Evolutionary conservation across 495 filamentous ascomycete species (phyloP), one percentile per base, ranked within the genome.

Genomic region (Staphylotrichum longicolle): DNA sequence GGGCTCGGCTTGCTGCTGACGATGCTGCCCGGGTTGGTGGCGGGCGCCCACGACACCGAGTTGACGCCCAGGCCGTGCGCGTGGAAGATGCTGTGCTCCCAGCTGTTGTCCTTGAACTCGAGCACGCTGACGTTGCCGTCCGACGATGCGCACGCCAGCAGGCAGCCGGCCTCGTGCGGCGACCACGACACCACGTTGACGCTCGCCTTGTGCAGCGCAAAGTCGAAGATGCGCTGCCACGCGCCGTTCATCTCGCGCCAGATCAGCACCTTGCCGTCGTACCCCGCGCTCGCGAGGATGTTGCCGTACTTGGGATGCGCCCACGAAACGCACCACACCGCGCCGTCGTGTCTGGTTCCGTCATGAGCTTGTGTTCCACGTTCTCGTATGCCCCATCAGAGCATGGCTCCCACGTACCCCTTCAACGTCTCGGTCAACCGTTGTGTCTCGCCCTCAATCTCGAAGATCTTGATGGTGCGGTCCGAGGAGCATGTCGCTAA

Each of bases 391-490:
- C 20, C 20, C 27, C 39, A 8, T 51, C 37, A 4, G 35, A 7
- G n/a, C 11, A 12, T 27, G 32, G 33, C 4, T n/a, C 42, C 42
- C 27, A 63, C 80, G 61, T 85, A 96, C 93, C 93, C 93, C 77
- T 94, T 96, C 65, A 98, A 80, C 40, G 94, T 98, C 79, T 97
- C 94, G 32, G 88, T 86, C 55, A 98, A 78, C 52, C 90, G 83
- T 75, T 99, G 94, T 66, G 88, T 84, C 70, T 96, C 91, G 64
- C 93, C 91, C 74, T 98, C 94, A 54, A 98, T 88, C 78, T 98
- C 94, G 69, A 97, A 99, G 73, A 99, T 96, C 78, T 97, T 98
- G 80, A 99, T 95, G 52, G 93, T 98, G 73, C 91, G 91, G 76
- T 99, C 94, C 58, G 93, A 96, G 27, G 92, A 96, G 75, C 94